Conservation (phyloP, 2,329 filamentous ascomycete genomes). For the Xylariales sp. region DNA sequence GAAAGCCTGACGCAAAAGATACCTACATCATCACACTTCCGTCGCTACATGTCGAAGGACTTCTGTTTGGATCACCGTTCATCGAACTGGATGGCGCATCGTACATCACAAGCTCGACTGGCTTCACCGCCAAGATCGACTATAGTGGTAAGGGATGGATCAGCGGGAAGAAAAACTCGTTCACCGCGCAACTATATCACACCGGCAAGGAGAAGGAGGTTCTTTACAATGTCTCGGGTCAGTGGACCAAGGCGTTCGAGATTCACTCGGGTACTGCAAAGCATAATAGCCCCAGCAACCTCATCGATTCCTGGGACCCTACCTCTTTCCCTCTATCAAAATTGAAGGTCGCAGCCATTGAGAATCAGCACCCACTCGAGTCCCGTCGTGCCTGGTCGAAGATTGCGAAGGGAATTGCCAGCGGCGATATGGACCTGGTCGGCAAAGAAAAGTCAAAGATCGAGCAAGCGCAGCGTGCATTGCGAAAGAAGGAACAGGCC, state of each 20-base stretch:
- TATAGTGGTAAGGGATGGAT: slow-evolving; percentile 43
- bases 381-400: slow-evolving; percentile 74
- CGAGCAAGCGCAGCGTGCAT: slow-evolving; percentile 73
- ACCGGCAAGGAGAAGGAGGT: slow-evolving; percentile 31
- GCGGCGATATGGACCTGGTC: slow-evolving; percentile 69
- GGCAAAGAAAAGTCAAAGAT: slow-evolving; percentile 71
- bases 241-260: slow-evolving; percentile 39
- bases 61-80: slow-evolving; percentile 42
- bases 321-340: slow-evolving; percentile 17
- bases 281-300: slow-evolving; percentile 24
- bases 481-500: slow-evolving; percentile 48
- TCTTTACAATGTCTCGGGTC: slow-evolving; percentile 34
- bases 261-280: slow-evolving; percentile 25
- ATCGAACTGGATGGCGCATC: slow-evolving; percentile 43
- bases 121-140: slow-evolving; percentile 40
- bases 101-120: slow-evolving; percentile 39
- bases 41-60: slow-evolving; percentile 42
- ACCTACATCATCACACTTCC: slow-evolving; percentile 45
- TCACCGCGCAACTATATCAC: slow-evolving; percentile 38
- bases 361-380: slow-evolving; percentile 75
- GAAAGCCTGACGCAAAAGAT: slow-evolving; percentile 34
- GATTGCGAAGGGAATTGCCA: slow-evolving; percentile 67
- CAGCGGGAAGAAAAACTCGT: slow-evolving; percentile 41
- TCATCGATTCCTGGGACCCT: slow-evolving; percentile 36
- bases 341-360: slow-evolving; percentile 43